Evolutionary conservation across 805 yeast species (phyloP), one percentile per base, ranked within the genome.

Genomic region (Yarrowia hollandica): DNA sequence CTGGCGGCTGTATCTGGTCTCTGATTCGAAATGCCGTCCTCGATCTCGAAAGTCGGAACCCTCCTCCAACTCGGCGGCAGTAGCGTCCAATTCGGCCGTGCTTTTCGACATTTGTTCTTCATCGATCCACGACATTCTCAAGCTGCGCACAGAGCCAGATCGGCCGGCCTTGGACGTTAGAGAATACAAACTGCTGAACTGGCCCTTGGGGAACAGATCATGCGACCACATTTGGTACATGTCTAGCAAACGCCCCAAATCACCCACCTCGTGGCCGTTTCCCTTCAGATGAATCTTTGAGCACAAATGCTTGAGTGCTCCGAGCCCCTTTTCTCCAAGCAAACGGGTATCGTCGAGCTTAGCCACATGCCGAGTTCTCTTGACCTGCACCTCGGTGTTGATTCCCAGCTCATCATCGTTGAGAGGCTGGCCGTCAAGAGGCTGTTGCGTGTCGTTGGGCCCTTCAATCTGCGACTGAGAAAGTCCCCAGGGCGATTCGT

Each of bases 191-290:
- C 88, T 95, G 46, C 75, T 75, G 64, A 90, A 88, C 62, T 81
- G 84, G 14, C 94, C 89, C 72, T 86, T 87, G 4, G 97, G 96
- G 67, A 79, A 89, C 34, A 90, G 65, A 19, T 79, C 75, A 69
- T 87, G 92, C 0, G 86, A 90, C 91, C 92, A 87, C 30, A 83
- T 65, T 70, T 86, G 90, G 68, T 85, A 87, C 33, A 79, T 75
- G 26, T 77, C 77, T 7, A 86, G 68, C 6, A 87, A 68, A 30
- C 75, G 71, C 9, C 76, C 69, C 58, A 83, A 68, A 68, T 82
- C 83, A 30, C 78, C 73, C 59, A 72, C 73, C 64, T 82, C 84
- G 62, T 77, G 74, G 14, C 80, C 76, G 38, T 65, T 67, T 60
- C 70, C 78, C 61, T 68, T 75, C 64, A 74, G 71, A 41, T 64